These are phyloP conservation scores for Starmerella sp. DNA, from an alignment of 805 yeast species.

Conservation along the genomic window DNA sequence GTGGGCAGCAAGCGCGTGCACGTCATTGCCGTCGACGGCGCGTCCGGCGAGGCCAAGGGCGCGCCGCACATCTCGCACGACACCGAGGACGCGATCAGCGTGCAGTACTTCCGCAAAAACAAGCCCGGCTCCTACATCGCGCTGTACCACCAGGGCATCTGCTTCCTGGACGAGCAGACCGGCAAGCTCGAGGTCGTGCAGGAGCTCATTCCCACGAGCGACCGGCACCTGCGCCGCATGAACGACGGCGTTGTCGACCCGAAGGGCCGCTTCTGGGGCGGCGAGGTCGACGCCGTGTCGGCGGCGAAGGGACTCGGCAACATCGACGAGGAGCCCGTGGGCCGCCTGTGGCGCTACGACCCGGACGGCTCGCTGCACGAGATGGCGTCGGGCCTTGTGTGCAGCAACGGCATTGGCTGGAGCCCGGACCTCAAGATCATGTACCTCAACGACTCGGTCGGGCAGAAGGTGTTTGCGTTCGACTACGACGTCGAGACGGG, in stretches of 20 bases:
- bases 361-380: constrained; percentile 27
- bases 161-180: constrained; percentile 29
- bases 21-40: constrained; percentile 24
- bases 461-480: constrained; percentile 38
- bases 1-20: constrained; percentile 26
- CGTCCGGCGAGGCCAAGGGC: constrained; percentile 21
- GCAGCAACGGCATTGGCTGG: constrained; percentile 56
- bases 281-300: constrained; percentile 28
- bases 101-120: constrained; percentile 27
- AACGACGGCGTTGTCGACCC: constrained; percentile 78
- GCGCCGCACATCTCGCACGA: constrained; percentile 19
- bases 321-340: constrained; percentile 25
- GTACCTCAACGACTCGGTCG: constrained; percentile 45
- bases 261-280: constrained; percentile 58
- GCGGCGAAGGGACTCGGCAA: constrained; percentile 25
- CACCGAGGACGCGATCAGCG: constrained; percentile 27
- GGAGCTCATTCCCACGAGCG: constrained; percentile 26
- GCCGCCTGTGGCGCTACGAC: constrained; percentile 31
- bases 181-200: constrained; percentile 28
- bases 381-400: constrained; percentile 28
- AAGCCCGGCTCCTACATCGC: constrained; percentile 27
- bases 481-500: constrained; percentile 33
- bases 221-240: constrained; percentile 35
- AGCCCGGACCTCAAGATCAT: constrained; percentile 31
- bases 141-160: constrained; percentile 30